A percentile compares a stretch with the other conserved stretches of the same genome.
phyloP scores from a whole-genome alignment of 2,329 filamentous ascomycete species.

The Xylariaceae sp. region DNA sequence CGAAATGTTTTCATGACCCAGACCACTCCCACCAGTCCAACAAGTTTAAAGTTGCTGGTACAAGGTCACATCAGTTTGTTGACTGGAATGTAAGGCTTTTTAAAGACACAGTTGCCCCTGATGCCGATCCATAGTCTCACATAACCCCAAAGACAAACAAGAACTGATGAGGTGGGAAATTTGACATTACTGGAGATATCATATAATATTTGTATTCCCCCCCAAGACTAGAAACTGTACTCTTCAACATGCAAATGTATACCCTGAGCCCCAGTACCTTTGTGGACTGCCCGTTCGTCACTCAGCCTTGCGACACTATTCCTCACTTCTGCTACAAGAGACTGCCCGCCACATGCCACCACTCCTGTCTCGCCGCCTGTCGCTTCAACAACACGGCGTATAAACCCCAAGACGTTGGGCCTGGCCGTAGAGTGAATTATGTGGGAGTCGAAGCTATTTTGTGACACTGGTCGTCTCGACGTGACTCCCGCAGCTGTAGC shows the following conservation, averaged over 20 bases:
- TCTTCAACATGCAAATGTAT: slow-evolving; percentile 57
- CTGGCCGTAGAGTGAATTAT: slow-evolving; percentile 42
- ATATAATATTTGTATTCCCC: background rate
- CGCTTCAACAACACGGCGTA: slow-evolving; percentile 49
- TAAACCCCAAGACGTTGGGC: slow-evolving; percentile 47
- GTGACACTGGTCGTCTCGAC: slow-evolving; percentile 16
- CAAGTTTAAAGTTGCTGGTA: no score
- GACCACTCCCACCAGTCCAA: no score
- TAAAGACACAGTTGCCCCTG: no score
- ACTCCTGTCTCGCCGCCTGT: slow-evolving; percentile 58
- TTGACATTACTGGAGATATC: background rate
- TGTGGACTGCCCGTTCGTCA: slow-evolving; percentile 58
- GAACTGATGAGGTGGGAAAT: background rate
- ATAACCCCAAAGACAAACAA: background rate
- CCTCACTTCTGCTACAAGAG: slow-evolving; percentile 47
- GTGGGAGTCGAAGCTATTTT: slow-evolving; percentile 33
- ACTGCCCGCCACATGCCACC: slow-evolving; percentile 54
- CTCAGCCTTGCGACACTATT: slow-evolving; percentile 52
- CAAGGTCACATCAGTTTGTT: no score
- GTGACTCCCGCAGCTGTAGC: slow-evolving; percentile 11
- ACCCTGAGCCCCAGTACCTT: slow-evolving; percentile 58
- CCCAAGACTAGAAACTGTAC: slow-evolving; percentile 43
- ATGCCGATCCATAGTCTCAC: background rate
- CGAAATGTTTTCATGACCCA: no score
- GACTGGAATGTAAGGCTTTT: no score